phyloP scores from a whole-genome alignment of 139 green algal species.

The Gonium pectorale region DNA sequence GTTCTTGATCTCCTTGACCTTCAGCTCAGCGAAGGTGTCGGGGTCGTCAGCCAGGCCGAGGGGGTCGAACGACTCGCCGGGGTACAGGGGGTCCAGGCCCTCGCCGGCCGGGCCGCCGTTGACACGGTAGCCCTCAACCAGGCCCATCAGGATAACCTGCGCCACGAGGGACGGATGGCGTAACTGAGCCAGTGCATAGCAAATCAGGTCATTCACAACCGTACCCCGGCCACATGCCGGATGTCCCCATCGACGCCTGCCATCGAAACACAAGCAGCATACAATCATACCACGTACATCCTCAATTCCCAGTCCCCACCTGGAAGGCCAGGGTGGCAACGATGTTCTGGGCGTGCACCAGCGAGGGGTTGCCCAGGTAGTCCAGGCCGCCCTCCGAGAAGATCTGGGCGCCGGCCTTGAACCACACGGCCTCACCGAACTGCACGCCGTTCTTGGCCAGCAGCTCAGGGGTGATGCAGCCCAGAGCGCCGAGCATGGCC shows the following conservation, averaged over 20 bases:
- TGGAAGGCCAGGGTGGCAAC: slow-evolving; percentile 91
- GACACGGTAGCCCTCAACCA: slow-evolving; percentile 88
- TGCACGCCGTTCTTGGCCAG: slow-evolving; percentile 61
- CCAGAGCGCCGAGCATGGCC: slow-evolving; percentile 95
- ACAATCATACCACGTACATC: too few species aligned
- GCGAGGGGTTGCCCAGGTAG: slow-evolving; percentile 94
- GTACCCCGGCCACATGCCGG: too few species aligned
- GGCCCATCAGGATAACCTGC: slow-evolving; percentile 90
- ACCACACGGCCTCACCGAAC: slow-evolving; percentile 93
- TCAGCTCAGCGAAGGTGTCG: slow-evolving; percentile 86
- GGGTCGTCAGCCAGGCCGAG: slow-evolving; percentile 96
- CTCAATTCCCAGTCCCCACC: slow-evolving; percentile 86
- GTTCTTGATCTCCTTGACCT: slow-evolving; percentile 92
- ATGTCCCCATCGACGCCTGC: too few species aligned
- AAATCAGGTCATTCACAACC: too few species aligned
- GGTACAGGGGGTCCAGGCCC: slow-evolving; percentile 85
- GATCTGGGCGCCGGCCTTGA: slow-evolving; percentile 96
- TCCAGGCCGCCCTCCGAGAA: slow-evolving; percentile 90
- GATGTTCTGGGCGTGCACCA: slow-evolving; percentile 97
- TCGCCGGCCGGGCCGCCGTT: slow-evolving; percentile 81
- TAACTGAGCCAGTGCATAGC: too few species aligned
- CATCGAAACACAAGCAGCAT: too few species aligned
- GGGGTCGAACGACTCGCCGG: slow-evolving; percentile 81
- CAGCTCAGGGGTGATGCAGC: slow-evolving; percentile 76
- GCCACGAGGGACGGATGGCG: too few species aligned